These are phyloP conservation scores for Gracilaria domingensis DNA, from an alignment of 23 red algal genomes.

Conservation along the genomic window DNA sequence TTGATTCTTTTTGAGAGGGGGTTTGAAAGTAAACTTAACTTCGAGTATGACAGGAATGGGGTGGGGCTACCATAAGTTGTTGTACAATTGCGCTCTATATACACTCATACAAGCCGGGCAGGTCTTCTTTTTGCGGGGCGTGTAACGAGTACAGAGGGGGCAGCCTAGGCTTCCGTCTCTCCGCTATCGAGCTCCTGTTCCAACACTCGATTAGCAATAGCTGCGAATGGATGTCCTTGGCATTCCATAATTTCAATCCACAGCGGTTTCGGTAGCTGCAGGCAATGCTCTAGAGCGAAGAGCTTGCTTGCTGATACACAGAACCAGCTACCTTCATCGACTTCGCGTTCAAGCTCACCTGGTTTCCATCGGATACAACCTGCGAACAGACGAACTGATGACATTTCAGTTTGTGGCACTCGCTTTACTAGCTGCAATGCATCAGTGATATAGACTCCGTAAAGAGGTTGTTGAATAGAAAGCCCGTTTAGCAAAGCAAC, in stretches of 20 bases:
- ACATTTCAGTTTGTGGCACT: slow-evolving; percentile 2
- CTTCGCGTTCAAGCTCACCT: slow-evolving; percentile 64
- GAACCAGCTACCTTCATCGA: slow-evolving; percentile 62
- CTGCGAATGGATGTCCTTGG: slow-evolving; percentile 39
- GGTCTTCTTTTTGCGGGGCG: neutral
- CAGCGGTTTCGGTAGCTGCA: slow-evolving; percentile 59
- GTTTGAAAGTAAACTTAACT: slow-evolving; percentile 28
- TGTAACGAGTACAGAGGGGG: neutral
- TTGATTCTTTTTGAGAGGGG: neutral
- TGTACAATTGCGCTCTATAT: neutral
- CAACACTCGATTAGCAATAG: slow-evolving; percentile 46
- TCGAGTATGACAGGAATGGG: neutral
- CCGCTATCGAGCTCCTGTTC: slow-evolving; percentile 13
- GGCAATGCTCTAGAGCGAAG: slow-evolving; percentile 68
- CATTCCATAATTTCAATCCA: slow-evolving; percentile 67
- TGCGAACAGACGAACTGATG: slow-evolving; percentile 54
- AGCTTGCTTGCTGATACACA: slow-evolving; percentile 53
- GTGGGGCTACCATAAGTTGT: neutral
- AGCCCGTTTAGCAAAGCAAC: slow-evolving; percentile 1
- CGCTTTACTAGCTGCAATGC: slow-evolving; percentile 6
- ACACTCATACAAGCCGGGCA: neutral
- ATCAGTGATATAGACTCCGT: slow-evolving; percentile 52
- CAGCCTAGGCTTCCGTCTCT: slow-evolving; percentile 1
- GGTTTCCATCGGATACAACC: slow-evolving; percentile 57
- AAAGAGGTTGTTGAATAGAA: slow-evolving; percentile 46